Evolutionary conservation across 129 eudicot genomes (phyloP), one percentile per base, ranked within the genome.

Genomic region (Erigeron canadensis): DNA sequence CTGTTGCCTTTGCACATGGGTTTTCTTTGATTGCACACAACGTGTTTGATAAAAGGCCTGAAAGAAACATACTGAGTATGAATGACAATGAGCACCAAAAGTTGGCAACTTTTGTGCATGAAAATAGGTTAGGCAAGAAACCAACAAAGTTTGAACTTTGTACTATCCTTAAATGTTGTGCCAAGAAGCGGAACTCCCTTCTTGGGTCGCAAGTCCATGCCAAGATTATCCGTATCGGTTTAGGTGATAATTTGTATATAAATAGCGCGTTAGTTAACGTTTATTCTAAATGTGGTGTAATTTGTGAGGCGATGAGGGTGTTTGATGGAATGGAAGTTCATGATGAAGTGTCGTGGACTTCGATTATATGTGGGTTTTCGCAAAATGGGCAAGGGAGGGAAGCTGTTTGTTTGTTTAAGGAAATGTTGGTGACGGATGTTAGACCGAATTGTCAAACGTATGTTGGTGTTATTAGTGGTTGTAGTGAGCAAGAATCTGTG

Each of bases 341-440:
- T 39, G 88, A 84, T 39, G 45, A 75, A 43, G 85, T 84, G 10
- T 81, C 88, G 4, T 81, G 88, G 88, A 81, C 86, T 10, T 84
- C 85, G 2, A 84, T 84, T 21, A 77, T 84, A 69, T 73, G 76
- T 13, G 85, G 86, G 59, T 73, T 77, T 78, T 64, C 83, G 5
- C 85, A 81, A 67, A 77, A 64, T 65, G 86, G 88, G 42, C 53
- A 70, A 37, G 81, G 76, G 39, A 54, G 40, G 60, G 79, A 84
- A 78, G 76, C 81, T 45, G 17, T 74, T 59, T 57, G 74, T 65
- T 66, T 84, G 63, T 84, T 81, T 10, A 84, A 78, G 46, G 57
- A 75, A 66, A 81, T 81, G 88, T 53, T 81, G 59, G 11, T 12
- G 10, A 69, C 79, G 8, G 1, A n/a, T 11, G n/a, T 75, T 66